These are phyloP conservation scores for Hymenochaete sp. DNA, from an alignment of 1,284 basidiomycete species.

Conservation along the genomic window DNA sequence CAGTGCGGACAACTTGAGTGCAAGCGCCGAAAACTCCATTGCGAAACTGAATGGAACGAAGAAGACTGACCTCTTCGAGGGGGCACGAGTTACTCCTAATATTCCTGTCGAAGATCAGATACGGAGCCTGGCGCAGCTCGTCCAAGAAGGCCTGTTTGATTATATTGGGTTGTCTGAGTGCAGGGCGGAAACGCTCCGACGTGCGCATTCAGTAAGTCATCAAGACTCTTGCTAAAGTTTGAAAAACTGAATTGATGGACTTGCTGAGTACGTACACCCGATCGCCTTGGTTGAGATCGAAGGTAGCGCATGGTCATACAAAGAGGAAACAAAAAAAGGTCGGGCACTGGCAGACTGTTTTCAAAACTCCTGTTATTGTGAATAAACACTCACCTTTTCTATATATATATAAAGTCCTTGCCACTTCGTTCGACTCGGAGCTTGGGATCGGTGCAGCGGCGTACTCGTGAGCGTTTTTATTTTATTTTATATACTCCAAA, in stretches of 20 bases:
- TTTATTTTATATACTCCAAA: neutral
- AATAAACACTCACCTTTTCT: neutral
- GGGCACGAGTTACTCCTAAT: conserved; percentile 28
- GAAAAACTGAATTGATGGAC: too few species aligned
- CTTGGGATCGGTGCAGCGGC: conserved; percentile 44
- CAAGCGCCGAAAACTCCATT: conserved; percentile 32
- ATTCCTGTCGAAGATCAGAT: conserved; percentile 30
- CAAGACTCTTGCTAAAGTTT: neutral
- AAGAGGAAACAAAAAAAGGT: conserved; percentile 35
- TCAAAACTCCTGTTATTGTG: too few species aligned
- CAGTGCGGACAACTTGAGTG: conserved; percentile 33
- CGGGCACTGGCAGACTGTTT: too few species aligned
- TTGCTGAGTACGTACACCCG: conserved; percentile 36
- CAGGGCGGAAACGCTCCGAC: conserved; percentile 36
- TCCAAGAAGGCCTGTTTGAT: conserved; percentile 36
- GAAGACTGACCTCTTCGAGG: conserved; percentile 38
- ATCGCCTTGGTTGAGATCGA: conserved; percentile 47
- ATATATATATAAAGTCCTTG: conserved; percentile 21
- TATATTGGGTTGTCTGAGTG: conserved; percentile 43
- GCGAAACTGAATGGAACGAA: conserved; percentile 34
- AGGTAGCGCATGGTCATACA: conserved; percentile 42
- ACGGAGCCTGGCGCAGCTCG: conserved; percentile 23
- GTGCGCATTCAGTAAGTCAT: conserved; percentile 30
- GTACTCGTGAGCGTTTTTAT: conserved; percentile 38
- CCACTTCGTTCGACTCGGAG: conserved; percentile 33